phyloP scores from a whole-genome alignment of 2,329 filamentous ascomycete genomes.

The Fusarium sacchari region DNA sequence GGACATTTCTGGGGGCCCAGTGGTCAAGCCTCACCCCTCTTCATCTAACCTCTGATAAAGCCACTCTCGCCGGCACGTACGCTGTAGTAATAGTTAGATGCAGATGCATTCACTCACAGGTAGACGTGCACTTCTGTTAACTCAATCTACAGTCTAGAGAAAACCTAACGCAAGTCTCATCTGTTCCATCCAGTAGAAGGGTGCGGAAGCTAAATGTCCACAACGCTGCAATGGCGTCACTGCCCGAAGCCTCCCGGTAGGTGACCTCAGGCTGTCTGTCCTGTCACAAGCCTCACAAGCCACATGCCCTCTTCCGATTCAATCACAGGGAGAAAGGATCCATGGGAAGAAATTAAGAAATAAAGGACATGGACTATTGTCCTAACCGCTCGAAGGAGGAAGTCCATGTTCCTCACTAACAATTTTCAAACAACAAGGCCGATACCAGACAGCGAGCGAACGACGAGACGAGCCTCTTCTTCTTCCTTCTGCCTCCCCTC shows the following conservation, averaged over 20 bases:
- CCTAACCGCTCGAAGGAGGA: slow-evolving; percentile 27
- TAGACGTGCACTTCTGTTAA: slow-evolving; percentile 4
- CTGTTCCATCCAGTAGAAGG: slow-evolving; percentile 5
- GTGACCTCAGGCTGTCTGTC: background rate
- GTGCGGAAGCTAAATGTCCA: slow-evolving; percentile 4
- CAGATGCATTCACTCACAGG: background rate
- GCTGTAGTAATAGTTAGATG: background rate
- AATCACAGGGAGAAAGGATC: slow-evolving; percentile 2
- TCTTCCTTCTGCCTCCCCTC: slow-evolving; percentile 16
- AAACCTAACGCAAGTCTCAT: slow-evolving; percentile 7
- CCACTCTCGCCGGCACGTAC: slow-evolving; percentile 4
- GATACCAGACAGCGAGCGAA: background rate
- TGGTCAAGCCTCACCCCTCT: slow-evolving; percentile 22
- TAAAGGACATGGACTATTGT: slow-evolving; percentile 16
- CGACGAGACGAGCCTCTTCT: slow-evolving; percentile 20
- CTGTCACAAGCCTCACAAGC: slow-evolving; percentile 34
- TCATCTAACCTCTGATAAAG: slow-evolving; percentile 13
- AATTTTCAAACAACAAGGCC: slow-evolving; percentile 34
- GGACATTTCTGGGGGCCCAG: slow-evolving; percentile 8
- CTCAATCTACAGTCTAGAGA: slow-evolving; percentile 3
- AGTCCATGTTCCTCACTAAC: slow-evolving; percentile 40
- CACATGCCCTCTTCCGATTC: slow-evolving; percentile 25
- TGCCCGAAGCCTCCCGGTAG: slow-evolving; percentile 13
- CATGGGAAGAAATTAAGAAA: background rate
- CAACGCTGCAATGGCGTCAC: slow-evolving; percentile 12